Evolutionary conservation across 164 flowering plant genomes (phyloP), one percentile per base, ranked within the genome.

Genomic region (Stephania yunnanensis): DNA sequence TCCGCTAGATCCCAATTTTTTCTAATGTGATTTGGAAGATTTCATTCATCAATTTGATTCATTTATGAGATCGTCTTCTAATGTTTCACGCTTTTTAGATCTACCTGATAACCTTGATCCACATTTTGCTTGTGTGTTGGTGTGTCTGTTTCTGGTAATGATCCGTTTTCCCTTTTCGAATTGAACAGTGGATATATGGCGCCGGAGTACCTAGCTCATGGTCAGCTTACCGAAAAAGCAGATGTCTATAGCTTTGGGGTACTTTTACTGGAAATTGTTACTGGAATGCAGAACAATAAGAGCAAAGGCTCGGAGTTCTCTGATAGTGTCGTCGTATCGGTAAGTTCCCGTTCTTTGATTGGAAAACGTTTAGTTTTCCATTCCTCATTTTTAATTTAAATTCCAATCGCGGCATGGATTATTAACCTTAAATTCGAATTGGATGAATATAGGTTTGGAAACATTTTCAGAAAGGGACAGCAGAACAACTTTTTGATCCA

Each of bases 361-460:
- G 50, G 44, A 36, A 36, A 36, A 36, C 42, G 42, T 36, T 31
- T 3, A 31, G 36, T 31, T 31, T 31, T 31, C 36, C 36, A 31
- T 31, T 36, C 42, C 42, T 36, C 42, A 36, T 36, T 36, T 36
- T 4, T 4, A 36, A 36, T 36, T 36, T 36, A 36, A 36, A 4
- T 36, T 36, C 42, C 42, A 36, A 36, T 36, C 1, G 42, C 42
- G 1, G 2, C 42, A 36, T 36, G 42, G 1, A 36, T 36, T 36
- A 36, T 36, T 36, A 36, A 36, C 42, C 42, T 36, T 2, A 36
- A 36, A 36, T 36, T 29, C 25, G 42, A 65, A n/a, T 67, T 77
- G 74, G 71, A 48, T 75, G 71, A 69, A 74, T 82, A 90, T 82
- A 90, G 97, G 76, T 83, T 17, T 92, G 97, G 94, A 86, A 79